A percentile compares a stretch with the other conserved stretches of the same genome.
Conservation (phyloP, 1,139 yeast genomes). For the Saccharomyces hybrid region DNA sequence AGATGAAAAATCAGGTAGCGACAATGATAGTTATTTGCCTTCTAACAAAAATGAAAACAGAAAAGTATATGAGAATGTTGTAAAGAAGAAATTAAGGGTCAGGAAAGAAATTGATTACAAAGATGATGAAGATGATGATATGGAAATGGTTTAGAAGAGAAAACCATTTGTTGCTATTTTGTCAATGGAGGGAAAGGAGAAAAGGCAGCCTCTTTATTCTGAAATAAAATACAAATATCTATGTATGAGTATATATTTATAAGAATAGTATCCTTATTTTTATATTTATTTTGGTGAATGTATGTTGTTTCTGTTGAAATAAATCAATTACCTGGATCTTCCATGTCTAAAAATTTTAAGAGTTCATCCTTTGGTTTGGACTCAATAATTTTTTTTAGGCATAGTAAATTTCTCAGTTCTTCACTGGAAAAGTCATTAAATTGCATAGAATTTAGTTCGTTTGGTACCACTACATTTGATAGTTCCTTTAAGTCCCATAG, state of each 20-base stretch:
- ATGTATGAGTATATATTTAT: not conserved
- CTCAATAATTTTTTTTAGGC: conserved; percentile 55
- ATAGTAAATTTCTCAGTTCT: conserved; percentile 47
- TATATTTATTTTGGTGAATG: conserved; percentile 1
- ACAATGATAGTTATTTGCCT: not conserved
- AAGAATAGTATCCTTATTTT: not conserved
- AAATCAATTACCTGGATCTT: not conserved
- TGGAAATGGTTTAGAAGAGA: conserved; percentile 22
- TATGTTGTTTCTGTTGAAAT: not conserved
- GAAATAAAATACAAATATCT: not conserved
- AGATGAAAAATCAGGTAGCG: not conserved
- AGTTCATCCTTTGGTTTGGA: conserved; percentile 64
- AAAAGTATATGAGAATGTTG: conserved; percentile 19
- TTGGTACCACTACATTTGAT: conserved; percentile 7
- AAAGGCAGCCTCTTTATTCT: not conserved
- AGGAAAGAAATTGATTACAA: conserved; percentile 38
- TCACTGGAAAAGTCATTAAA: conserved; percentile 14
- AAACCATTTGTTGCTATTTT: conserved; percentile 2
- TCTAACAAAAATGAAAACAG: not conserved
- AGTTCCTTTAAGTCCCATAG: conserved; percentile 33
- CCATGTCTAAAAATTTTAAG: conserved; percentile 44
- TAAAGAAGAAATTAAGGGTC: conserved; percentile 42
- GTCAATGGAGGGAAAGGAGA: not conserved
- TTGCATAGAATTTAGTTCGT: conserved; percentile 9
- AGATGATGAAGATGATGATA: conserved; percentile 32